A percentile compares a stretch with the other conserved stretches of the same genome.
phyloP scores from a whole-genome alignment of 2,329 filamentous ascomycete genomes.

The Xylariaceae sp. region DNA sequence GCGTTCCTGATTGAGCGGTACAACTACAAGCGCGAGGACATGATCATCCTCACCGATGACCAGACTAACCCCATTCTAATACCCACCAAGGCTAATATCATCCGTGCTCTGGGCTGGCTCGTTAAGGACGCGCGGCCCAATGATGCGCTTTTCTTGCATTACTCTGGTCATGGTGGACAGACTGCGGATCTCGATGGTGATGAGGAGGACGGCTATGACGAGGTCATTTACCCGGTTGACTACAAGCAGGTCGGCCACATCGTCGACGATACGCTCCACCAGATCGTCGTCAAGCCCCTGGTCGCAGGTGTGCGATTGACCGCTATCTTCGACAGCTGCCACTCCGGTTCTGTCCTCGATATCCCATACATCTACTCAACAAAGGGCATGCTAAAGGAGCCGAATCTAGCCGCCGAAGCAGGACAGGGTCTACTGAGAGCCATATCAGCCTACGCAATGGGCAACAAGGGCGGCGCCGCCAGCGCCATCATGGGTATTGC shows the following conservation, averaged over 20 bases:
- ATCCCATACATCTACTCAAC: slow-evolving; percentile 65
- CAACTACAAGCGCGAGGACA: slow-evolving; percentile 70
- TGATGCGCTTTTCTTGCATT: slow-evolving; percentile 66
- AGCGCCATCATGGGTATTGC: slow-evolving; percentile 75
- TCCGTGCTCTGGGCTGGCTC: slow-evolving; percentile 71
- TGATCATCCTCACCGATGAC: slow-evolving; percentile 74
- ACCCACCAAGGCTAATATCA: slow-evolving; percentile 71
- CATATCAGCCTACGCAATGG: slow-evolving; percentile 55
- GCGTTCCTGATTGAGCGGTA: slow-evolving; percentile 63
- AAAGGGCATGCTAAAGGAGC: slow-evolving; percentile 63
- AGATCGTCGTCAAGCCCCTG: slow-evolving; percentile 60
- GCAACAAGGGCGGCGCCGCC: slow-evolving; percentile 78
- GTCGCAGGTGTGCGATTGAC: slow-evolving; percentile 53
- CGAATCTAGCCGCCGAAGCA: slow-evolving; percentile 62
- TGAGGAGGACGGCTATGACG: slow-evolving; percentile 76
- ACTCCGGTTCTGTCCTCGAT: slow-evolving; percentile 62
- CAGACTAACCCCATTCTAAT: slow-evolving; percentile 63
- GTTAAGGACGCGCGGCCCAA: slow-evolving; percentile 66
- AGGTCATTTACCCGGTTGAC: slow-evolving; percentile 80
- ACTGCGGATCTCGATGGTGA: slow-evolving; percentile 74
- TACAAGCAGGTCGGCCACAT: slow-evolving; percentile 76
- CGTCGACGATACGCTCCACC: slow-evolving; percentile 77
- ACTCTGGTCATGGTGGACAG: slow-evolving; percentile 65
- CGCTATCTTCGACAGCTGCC: slow-evolving; percentile 61
- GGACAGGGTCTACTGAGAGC: slow-evolving; percentile 58